Percentiles rank a stretch among this genome's conserved stretches.
These are phyloP conservation scores for Phytophthora macrochlamydospora DNA, from an alignment of 352 stramenopile species.

Conservation along the genomic window DNA sequence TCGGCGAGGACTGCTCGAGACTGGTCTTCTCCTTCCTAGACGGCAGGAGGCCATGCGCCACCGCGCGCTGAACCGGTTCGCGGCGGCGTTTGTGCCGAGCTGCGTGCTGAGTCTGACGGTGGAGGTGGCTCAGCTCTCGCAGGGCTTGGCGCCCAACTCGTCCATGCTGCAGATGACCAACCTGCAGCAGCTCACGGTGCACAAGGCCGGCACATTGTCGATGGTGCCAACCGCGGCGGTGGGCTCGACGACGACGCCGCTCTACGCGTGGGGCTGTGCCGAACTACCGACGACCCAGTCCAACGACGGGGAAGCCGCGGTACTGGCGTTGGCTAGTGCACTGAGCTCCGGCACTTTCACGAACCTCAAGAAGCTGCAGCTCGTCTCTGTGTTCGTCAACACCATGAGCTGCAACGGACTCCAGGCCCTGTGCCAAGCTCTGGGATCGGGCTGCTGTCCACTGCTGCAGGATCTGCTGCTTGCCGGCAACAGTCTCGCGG, in stretches of 20 bases:
- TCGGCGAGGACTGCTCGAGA: conserved; percentile 59
- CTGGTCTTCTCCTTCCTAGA: conserved; percentile 67
- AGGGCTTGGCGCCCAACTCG: conserved; percentile 26
- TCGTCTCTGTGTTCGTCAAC: conserved; percentile 78
- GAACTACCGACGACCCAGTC: conserved; percentile 60
- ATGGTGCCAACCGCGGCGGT: conserved; percentile 4
- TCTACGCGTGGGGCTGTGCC: conserved; percentile 67
- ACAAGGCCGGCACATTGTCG: conserved; percentile 34
- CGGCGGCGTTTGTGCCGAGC: conserved; percentile 47
- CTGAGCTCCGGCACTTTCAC: conserved; percentile 43
- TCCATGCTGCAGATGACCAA: conserved; percentile 58
- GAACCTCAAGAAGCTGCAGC: conserved; percentile 57
- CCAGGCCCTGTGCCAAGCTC: conserved; percentile 40
- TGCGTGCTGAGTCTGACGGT: conserved; percentile 60
- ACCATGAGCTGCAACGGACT: conserved; percentile 61
- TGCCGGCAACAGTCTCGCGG: conserved; percentile 68
- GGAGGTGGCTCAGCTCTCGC: conserved; percentile 49
- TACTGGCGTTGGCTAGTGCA: conserved; percentile 46
- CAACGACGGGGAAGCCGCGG: conserved; percentile 59
- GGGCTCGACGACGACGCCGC: conserved; percentile 25
- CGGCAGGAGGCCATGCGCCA: conserved; percentile 60
- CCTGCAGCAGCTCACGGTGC: conserved; percentile 63
- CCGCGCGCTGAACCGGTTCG: conserved; percentile 55
- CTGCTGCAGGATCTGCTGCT: conserved; percentile 61
- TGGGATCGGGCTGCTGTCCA: conserved; percentile 54